A percentile compares a stretch with the other conserved stretches of the same genome.
Conservation (phyloP, 352 stramenopile species). For the Pythium coloratum region DNA sequence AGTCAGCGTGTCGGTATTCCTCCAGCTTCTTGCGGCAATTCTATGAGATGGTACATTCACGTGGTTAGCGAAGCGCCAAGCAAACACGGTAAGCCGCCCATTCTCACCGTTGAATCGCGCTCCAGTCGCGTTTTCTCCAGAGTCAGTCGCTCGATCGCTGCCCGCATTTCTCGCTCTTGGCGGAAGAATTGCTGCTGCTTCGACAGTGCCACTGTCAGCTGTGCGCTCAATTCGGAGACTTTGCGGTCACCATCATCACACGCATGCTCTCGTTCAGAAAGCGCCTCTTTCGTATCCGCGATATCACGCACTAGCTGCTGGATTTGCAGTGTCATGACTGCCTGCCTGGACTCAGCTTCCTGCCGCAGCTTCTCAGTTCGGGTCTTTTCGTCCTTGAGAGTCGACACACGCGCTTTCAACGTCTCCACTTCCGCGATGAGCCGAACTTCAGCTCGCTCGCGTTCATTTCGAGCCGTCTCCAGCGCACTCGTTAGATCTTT, state of each 20-base stretch:
- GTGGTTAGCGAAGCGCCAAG: background rate
- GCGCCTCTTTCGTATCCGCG: slow-evolving; percentile 49
- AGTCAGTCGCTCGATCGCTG: slow-evolving; percentile 52
- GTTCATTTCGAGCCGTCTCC: slow-evolving; percentile 41
- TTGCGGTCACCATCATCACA: slow-evolving; percentile 76
- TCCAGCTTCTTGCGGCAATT: slow-evolving; percentile 25
- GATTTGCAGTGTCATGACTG: slow-evolving; percentile 44
- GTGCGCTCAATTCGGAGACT: slow-evolving; percentile 58
- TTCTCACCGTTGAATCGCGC: slow-evolving; percentile 49
- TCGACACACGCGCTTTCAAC: slow-evolving; percentile 44
- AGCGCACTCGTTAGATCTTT: slow-evolving; percentile 40
- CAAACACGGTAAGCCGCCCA: background rate
- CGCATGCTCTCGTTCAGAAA: slow-evolving; percentile 59
- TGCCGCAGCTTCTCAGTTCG: slow-evolving; percentile 48
- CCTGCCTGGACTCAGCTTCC: slow-evolving; percentile 48
- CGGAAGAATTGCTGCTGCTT: slow-evolving; percentile 77
- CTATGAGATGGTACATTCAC: background rate
- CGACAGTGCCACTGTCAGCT: slow-evolving; percentile 65
- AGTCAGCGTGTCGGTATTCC: slow-evolving; percentile 44
- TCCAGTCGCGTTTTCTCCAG: slow-evolving; percentile 68
- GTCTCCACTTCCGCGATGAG: slow-evolving; percentile 63
- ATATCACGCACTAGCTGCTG: slow-evolving; percentile 61
- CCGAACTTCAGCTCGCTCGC: slow-evolving; percentile 53
- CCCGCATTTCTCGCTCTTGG: slow-evolving; percentile 67
- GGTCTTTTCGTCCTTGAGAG: slow-evolving; percentile 65